A percentile compares a stretch with the other conserved stretches of the same genome.
phyloP scores from a whole-genome alignment of 345 rosid species.

The Toxicodendron radicans region DNA sequence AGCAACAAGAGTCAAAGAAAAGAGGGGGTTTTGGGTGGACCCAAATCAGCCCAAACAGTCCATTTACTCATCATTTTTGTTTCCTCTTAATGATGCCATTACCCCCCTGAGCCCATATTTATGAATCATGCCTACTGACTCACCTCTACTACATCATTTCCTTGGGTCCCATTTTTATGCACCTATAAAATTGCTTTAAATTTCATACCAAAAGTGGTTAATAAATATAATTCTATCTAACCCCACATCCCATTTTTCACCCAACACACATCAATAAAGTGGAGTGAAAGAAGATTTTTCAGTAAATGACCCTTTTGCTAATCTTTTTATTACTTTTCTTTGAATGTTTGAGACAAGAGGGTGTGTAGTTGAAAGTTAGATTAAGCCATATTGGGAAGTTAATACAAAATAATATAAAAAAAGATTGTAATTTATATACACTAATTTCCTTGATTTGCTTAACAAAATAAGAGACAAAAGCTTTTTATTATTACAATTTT shows the following conservation, averaged over 20 bases:
- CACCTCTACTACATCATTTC: slow-evolving; percentile 24
- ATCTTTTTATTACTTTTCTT: background rate
- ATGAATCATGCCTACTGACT: slow-evolving; percentile 30
- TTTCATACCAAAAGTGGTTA: too few species aligned
- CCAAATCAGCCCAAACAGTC: slow-evolving; percentile 17
- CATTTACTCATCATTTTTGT: slow-evolving; percentile 16
- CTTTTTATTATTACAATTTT: too few species aligned
- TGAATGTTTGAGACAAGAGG: background rate
- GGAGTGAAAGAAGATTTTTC: background rate
- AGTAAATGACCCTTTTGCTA: background rate
- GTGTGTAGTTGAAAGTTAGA: background rate
- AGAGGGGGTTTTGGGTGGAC: slow-evolving; percentile 15
- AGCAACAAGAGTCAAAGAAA: slow-evolving; percentile 16
- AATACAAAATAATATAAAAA: background rate
- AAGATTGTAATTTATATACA: too few species aligned
- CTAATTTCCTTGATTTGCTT: too few species aligned
- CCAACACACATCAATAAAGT: too few species aligned
- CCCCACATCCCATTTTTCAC: too few species aligned
- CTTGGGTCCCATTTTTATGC: slow-evolving; percentile 20
- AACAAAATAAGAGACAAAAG: too few species aligned
- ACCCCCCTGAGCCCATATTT: slow-evolving; percentile 25
- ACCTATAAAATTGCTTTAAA: too few species aligned
- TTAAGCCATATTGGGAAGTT: background rate
- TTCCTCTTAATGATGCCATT: slow-evolving; percentile 23
- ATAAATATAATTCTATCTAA: too few species aligned